Evolutionary conservation across 495 filamentous ascomycete genomes (phyloP).

Genomic region (Tetracladium setigerum): DNA sequence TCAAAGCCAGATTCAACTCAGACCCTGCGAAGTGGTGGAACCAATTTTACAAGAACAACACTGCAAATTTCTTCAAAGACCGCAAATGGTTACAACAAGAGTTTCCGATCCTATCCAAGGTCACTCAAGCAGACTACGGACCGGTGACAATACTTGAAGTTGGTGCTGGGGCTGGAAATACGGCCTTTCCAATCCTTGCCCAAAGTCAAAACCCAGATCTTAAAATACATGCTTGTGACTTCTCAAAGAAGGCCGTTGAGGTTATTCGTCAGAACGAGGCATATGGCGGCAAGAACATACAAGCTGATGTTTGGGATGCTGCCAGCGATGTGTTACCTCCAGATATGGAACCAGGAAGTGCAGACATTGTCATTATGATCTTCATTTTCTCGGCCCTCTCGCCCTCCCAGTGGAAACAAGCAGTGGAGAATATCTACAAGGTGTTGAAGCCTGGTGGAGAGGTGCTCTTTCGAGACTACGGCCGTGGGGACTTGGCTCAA

Average conservation of each 20-base stretch:
- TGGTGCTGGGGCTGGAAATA: conserved; percentile 93
- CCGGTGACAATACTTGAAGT: conserved; percentile 70
- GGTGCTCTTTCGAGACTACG: conserved; percentile 92
- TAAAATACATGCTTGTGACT: conserved; percentile 86
- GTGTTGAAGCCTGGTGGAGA: conserved; percentile 83
- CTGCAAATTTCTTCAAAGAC: conserved; percentile 95
- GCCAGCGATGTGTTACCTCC: conserved; percentile 63
- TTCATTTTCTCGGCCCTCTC: conserved; percentile 94
- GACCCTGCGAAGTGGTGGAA: conserved; percentile 96
- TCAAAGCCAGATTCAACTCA: conserved; percentile 61
- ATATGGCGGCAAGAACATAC: conserved; percentile 55
- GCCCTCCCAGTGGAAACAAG: conserved; percentile 75
- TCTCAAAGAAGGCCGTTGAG: conserved; percentile 82
- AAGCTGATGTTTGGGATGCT: conserved; percentile 90
- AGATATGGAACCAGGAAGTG: conserved; percentile 61
- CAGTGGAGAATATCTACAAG: conserved; percentile 71
- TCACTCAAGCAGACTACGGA: conserved; percentile 56
- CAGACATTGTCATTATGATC: conserved; percentile 87
- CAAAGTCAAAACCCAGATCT: conserved; percentile 74
- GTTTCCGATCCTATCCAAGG: conserved; percentile 71
- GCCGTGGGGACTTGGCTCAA: conserved; percentile 89
- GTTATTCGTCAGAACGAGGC: conserved; percentile 68
- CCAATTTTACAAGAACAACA: conserved; percentile 92
- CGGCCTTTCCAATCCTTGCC: conserved; percentile 79
- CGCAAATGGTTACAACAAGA: conserved; percentile 95